Evolutionary conservation across 129 eudicot genomes (phyloP), one percentile per base, ranked within the genome.

Genomic region (Kitagawia praeruptora): DNA sequence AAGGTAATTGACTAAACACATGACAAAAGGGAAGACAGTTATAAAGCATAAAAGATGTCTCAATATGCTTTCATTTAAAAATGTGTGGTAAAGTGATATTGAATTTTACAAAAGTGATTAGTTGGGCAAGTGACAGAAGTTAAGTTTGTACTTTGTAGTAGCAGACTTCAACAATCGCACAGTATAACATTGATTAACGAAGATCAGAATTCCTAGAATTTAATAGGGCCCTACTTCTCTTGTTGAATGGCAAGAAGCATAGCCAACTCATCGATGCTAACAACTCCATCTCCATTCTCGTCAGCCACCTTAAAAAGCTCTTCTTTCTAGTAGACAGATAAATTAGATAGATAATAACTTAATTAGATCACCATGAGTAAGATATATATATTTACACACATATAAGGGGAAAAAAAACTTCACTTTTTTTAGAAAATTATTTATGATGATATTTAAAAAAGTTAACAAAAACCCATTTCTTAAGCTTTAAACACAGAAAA

Each of bases 241-340:
- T 92, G 96, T 48, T 90, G 96, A 80, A 90, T 27, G 66, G 97
- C 94, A 70, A 95, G 86, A 83, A 95, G 98, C 80, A 82, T 78
- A 80, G 98, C 97, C 87, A 95, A 90, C 86, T 95, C 98, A 73
- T 95, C 98, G 78, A 95, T 87, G 92, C 96, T 92, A 53, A 95
- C 98, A 82, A 86, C 92, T 46, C 96, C 94, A 84, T 95, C 97
- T 87, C 90, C 91, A 82, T 95, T 90, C 82, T 85, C 85, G 56
- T 95, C 98, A 78, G 98, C 98, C 63, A 87, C 92, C 79, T 86
- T 92, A 76, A 92, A 95, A 46, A 95, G 94, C 86, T 88, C 97
- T 83, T 85, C 96, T 92, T 95, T 95, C 98, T 94, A 82, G 21
- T 44, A 66, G 70, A 77, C 67, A 58, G 75, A 75, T 64, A 79